Evolutionary conservation across 202 grass and related monocot genomes (phyloP).

Genomic region (Zizania palustris): DNA sequence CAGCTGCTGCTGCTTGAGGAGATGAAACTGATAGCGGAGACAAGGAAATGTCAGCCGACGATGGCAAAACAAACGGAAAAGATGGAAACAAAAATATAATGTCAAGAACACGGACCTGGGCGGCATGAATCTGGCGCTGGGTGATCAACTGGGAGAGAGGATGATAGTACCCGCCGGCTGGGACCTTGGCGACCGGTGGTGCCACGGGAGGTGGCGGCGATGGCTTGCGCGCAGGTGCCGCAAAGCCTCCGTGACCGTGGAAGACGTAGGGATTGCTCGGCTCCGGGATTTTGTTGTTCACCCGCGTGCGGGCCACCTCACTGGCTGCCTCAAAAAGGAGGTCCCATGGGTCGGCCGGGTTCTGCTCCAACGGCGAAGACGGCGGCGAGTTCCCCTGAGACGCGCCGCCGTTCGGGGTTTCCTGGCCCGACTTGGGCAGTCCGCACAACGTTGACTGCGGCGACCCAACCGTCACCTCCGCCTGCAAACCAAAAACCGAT

Average conservation of each 20-base stretch:
- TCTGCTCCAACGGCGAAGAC: conserved; percentile 68
- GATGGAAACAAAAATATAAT: background rate
- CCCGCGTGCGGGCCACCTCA: conserved; percentile 58
- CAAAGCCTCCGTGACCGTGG: background rate
- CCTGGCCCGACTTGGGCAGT: conserved; percentile 50
- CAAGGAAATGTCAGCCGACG: background rate
- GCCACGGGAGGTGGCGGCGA: conserved; percentile 42
- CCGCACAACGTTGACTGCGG: conserved; percentile 72
- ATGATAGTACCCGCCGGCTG: conserved; percentile 40
- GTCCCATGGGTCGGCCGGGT: conserved; percentile 56
- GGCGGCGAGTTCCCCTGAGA: conserved; percentile 71
- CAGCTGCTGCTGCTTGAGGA: conserved; percentile 75
- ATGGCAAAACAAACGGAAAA: background rate
- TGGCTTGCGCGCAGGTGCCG: background rate
- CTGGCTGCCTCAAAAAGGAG: conserved; percentile 60
- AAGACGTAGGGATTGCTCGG: background rate
- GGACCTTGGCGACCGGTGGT: background rate
- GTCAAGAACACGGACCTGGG: conserved; percentile 44
- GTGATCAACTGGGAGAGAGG: conserved; percentile 52
- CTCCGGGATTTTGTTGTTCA: background rate
- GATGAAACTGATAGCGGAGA: conserved; percentile 52
- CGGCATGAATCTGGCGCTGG: conserved; percentile 74
- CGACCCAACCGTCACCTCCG: conserved; percentile 48
- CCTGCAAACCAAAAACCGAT: background rate
- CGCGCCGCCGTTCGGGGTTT: conserved; percentile 50